Evolutionary conservation across 768 basidiomycete species (phyloP).

Genomic region (Amanita phalloides): DNA sequence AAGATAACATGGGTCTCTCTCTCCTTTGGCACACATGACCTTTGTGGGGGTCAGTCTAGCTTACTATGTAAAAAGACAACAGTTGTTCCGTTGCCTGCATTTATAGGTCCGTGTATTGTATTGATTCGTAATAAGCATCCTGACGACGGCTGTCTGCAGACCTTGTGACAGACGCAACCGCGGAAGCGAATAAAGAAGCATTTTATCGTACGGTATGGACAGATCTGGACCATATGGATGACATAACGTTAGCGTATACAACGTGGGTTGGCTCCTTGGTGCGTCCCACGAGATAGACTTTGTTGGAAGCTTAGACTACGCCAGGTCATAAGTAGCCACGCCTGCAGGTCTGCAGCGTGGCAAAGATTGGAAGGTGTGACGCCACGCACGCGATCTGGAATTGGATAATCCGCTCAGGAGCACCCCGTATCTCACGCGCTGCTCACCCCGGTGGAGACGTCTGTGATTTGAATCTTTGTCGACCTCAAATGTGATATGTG

Average conservation of each 20-base stretch:
- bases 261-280: background rate
- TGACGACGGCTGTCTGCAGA: background rate
- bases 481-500: background rate
- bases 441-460: background rate
- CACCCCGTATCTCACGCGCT: background rate
- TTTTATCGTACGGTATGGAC: background rate
- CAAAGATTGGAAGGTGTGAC: background rate
- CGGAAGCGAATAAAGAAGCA: background rate
- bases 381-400: background rate
- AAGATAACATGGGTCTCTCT: background rate
- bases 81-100: too few relatives aligned
- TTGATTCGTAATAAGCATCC: constrained; percentile 4
- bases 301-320: background rate
- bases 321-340: background rate
- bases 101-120: background rate
- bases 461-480: background rate
- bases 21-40: background rate
- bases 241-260: background rate
- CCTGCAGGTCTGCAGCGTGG: background rate
- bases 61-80: background rate
- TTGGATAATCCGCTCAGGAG: background rate
- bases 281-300: background rate
- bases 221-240: background rate
- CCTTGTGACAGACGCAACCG: background rate
- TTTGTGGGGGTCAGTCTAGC: background rate